Percentiles rank a stretch among this genome's conserved stretches.
These are phyloP conservation scores for Picea sitchensis DNA, from an alignment of 75 land plant genomes.

Conservation along the genomic window DNA sequence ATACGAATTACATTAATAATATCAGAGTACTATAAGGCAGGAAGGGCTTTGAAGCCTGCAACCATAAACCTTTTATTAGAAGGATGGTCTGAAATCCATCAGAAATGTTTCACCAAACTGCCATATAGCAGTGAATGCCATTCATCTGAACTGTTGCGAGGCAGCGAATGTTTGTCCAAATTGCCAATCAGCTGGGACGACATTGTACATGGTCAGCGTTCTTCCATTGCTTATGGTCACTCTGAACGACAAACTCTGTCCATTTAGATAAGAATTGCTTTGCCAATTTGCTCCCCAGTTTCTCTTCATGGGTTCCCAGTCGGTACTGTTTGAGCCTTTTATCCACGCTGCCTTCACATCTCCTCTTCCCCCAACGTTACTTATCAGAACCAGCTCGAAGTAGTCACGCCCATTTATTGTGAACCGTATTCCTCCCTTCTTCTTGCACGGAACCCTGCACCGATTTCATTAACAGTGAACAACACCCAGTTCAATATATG, in stretches of 20 bases:
- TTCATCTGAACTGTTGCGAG: not conserved
- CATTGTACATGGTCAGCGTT: slow-evolving; percentile 14
- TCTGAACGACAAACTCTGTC: slow-evolving; percentile 33
- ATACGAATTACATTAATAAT: too few relatives aligned
- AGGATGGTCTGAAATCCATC: too few relatives aligned
- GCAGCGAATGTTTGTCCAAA: slow-evolving; percentile 35
- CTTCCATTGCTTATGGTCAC: slow-evolving; percentile 25
- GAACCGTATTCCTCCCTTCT: slow-evolving; percentile 44
- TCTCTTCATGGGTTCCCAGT: slow-evolving; percentile 25
- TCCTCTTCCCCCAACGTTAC: slow-evolving; percentile 47
- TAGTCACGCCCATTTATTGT: slow-evolving; percentile 33
- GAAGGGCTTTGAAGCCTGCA: too few relatives aligned
- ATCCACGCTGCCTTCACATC: slow-evolving; percentile 23
- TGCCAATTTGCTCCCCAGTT: slow-evolving; percentile 39
- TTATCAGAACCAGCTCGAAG: slow-evolving; percentile 35
- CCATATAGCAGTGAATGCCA: not conserved
- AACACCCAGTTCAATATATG: too few relatives aligned
- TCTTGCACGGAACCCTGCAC: slow-evolving; percentile 43
- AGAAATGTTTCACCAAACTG: too few relatives aligned
- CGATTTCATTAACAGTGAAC: not conserved
- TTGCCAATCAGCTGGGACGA: slow-evolving; percentile 24
- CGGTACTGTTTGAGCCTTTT: slow-evolving; percentile 16
- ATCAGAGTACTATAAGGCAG: too few relatives aligned
- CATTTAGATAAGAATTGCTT: slow-evolving; percentile 11
- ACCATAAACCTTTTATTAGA: too few relatives aligned